Conservation (phyloP, 2,329 filamentous ascomycete genomes). For the Aureobasidium sp. region DNA sequence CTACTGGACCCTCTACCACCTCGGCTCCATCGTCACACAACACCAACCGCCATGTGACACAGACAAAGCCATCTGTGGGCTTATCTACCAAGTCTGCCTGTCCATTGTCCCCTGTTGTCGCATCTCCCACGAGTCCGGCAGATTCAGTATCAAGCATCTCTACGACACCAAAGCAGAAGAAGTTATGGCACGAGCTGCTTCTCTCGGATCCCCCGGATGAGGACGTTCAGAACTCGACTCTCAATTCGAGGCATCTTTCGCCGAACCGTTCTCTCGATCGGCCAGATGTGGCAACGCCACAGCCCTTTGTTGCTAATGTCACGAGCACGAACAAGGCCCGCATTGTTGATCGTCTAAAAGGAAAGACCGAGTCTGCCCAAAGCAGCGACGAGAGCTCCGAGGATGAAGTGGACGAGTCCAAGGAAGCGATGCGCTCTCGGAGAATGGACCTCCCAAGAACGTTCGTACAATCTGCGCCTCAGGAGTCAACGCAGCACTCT, state of each 20-base stretch:
- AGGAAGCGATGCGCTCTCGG: background rate
- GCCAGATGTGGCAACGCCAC: background rate
- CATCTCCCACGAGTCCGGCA: background rate
- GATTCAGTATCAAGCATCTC: conserved; percentile 6
- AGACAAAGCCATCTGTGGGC: background rate
- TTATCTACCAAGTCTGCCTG: background rate
- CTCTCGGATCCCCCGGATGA: conserved; percentile 13
- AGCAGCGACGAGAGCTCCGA: conserved; percentile 20
- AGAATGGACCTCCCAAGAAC: background rate
- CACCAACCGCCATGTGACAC: background rate
- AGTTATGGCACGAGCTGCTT: conserved; percentile 27
- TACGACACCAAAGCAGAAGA: conserved; percentile 27
- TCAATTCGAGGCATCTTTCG: background rate
- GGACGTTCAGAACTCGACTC: background rate
- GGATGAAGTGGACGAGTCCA: background rate
- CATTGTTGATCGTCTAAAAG: conserved; percentile 29
- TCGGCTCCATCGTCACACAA: background rate
- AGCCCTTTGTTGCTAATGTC: background rate
- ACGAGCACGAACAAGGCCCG: conserved; percentile 18
- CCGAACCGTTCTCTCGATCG: background rate
- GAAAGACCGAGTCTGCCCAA: conserved; percentile 19
- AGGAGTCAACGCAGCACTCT: background rate
- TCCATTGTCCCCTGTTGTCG: background rate
- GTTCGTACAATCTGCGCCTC: background rate
- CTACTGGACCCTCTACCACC: background rate